Conservation (phyloP, 2,329 filamentous ascomycete species). For the Scedosporium dehoogii region DNA sequence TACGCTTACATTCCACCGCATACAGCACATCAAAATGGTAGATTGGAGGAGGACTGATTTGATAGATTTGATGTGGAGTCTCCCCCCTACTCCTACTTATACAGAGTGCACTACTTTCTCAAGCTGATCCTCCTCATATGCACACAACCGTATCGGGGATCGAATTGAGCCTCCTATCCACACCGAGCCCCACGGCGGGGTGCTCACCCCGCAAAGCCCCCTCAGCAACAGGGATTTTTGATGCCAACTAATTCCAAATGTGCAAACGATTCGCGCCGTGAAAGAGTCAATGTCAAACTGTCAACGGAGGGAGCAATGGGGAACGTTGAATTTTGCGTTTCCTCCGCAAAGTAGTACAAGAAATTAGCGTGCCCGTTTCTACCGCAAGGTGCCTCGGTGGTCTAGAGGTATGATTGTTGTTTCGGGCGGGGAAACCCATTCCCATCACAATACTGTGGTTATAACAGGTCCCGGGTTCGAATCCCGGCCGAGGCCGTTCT, state of each 20-base stretch:
- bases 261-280: no score
- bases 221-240: not conserved
- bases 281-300: no score
- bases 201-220: not conserved
- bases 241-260: not conserved
- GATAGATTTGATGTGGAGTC: no score
- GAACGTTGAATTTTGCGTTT: not conserved
- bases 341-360: no score
- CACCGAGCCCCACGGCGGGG: not conserved
- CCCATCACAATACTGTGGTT: conserved; percentile 7
- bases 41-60: no score
- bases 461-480: conserved; percentile 8
- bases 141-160: not conserved
- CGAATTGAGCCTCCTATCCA: not conserved
- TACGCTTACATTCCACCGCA: no score
- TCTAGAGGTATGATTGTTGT: conserved; percentile 8
- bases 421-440: conserved; percentile 3
- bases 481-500: conserved; percentile 2
- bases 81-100: no score
- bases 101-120: no score
- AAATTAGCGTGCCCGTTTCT: no score
- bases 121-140: not conserved
- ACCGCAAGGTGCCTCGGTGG: conserved; percentile 1
- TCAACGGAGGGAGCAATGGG: not conserved
- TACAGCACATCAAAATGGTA: no score